A percentile compares a stretch with the other conserved stretches of the same genome.
Evolutionary conservation across 1,284 basidiomycete species (phyloP).

Genomic region (Ustilago lituana): DNA sequence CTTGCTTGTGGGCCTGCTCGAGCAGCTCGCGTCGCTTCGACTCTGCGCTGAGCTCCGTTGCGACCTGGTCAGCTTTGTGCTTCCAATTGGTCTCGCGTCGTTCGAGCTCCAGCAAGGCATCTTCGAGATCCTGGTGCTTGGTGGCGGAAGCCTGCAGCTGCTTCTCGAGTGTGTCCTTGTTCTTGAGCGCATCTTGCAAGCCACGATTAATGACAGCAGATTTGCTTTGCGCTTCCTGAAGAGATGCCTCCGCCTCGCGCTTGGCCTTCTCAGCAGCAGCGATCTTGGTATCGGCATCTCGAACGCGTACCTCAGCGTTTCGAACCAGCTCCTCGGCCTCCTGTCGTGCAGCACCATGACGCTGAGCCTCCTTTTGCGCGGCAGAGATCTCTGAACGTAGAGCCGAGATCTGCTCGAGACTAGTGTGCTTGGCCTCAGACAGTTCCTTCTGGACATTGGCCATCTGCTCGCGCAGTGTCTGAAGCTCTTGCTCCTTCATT

Average conservation of each 20-base stretch:
- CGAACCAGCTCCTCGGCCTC: conserved; percentile 30
- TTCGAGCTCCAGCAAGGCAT: conserved; percentile 57
- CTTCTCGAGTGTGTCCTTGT: conserved; percentile 73
- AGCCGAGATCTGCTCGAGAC: conserved; percentile 57
- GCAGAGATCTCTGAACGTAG: conserved; percentile 68
- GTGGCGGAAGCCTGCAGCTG: conserved; percentile 76
- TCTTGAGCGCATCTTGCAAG: conserved; percentile 38
- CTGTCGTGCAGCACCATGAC: conserved; percentile 29
- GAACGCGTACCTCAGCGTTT: conserved; percentile 29
- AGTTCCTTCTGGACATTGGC: conserved; percentile 64
- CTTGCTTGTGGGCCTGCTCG: conserved; percentile 71
- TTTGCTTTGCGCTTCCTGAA: conserved; percentile 77
- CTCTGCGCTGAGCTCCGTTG: conserved; percentile 56
- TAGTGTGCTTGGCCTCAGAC: conserved; percentile 62
- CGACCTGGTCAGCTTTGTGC: conserved; percentile 51
- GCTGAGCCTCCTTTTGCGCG: conserved; percentile 55
- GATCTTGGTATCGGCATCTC: conserved; percentile 72
- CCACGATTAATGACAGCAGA: conserved; percentile 48
- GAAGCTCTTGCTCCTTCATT: conserved; percentile 85
- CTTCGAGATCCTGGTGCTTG: conserved; percentile 59
- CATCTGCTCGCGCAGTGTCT: conserved; percentile 77
- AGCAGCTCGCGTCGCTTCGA: conserved; percentile 64
- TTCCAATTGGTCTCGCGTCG: conserved; percentile 50
- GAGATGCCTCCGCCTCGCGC: conserved; percentile 78
- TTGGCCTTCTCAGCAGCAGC: conserved; percentile 78